Conservation (phyloP, 306 rosid genomes). For the Castanospermum australe region DNA sequence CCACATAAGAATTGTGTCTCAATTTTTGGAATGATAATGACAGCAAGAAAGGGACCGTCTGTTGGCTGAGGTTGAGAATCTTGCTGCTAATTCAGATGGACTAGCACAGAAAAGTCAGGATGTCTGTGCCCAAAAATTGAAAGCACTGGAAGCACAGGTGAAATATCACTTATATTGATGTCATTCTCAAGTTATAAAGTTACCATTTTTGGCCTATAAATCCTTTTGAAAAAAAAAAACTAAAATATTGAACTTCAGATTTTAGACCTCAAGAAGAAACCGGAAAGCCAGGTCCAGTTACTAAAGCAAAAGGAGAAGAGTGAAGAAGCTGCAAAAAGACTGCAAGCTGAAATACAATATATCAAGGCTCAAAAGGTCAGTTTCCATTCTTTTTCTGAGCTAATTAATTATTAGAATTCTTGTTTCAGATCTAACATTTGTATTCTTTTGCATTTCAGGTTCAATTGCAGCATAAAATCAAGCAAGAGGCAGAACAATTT, state of each 20-base stretch:
- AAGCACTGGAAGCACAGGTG: conserved; percentile 71
- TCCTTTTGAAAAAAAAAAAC: not conserved
- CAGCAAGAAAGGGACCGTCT: conserved; percentile 78
- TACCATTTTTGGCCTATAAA: conserved; percentile 8
- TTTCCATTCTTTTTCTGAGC: conserved; percentile 25
- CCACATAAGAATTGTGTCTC: conserved; percentile 8
- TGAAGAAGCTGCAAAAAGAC: conserved; percentile 75
- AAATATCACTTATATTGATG: conserved; percentile 7
- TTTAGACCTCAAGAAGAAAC: conserved; percentile 73
- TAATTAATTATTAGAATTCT: conserved; percentile 3
- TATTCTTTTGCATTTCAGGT: conserved; percentile 48
- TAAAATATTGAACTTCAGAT: conserved; percentile 53
- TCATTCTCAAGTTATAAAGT: conserved; percentile 15
- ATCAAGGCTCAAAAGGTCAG: conserved; percentile 76
- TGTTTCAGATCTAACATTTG: conserved; percentile 14
- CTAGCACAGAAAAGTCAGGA: conserved; percentile 56
- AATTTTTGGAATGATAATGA: conserved; percentile 28
- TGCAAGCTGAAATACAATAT: conserved; percentile 79
- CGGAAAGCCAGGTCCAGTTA: conserved; percentile 77
- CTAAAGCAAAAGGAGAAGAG: conserved; percentile 75
- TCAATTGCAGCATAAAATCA: conserved; percentile 78
- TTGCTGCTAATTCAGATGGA: conserved; percentile 58
- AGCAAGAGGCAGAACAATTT: conserved; percentile 81
- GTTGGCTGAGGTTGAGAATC: conserved; percentile 69
- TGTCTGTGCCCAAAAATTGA: conserved; percentile 58